Evolutionary conservation across 2,329 filamentous ascomycete genomes (phyloP), one percentile per base, ranked within the genome.

Genomic region (Hypoxylon sp.): DNA sequence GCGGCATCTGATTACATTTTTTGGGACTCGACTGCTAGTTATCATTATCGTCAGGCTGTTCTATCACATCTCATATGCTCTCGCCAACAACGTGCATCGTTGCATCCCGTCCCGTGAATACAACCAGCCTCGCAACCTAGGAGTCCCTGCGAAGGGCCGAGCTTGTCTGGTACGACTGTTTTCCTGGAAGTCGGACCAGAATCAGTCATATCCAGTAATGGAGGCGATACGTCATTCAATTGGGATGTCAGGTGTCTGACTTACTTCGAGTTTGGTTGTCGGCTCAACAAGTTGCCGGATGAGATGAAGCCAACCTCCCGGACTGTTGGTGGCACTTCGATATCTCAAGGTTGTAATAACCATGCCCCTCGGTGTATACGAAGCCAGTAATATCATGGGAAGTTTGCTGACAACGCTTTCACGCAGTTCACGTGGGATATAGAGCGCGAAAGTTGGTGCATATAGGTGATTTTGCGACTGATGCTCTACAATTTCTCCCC

Each of bases 1-100:
- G 3, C 11, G 11, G n/a, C 28, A 16, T 30, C 50, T 59, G 50
- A 59, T 50, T 49, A 48, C 44, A 58, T 28, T 4, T 4, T 12
- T 4, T 8, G 11, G 11, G n/a, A n/a, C n/a, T n/a, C 14, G 12
- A 38, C 26, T 16, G 44, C 61, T 16, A n/a, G n/a, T 9, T 40
- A 18, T 8, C 12, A n/a, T n/a, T 22, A 16, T 33, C 26, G n/a
- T 14, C 8, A n/a, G 28, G 28, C 18, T 54, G 18, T 48, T 46
- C 16, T 7, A 24, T 55, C 24, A 36, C 16, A 48, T 49, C 33
- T 50, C 51, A 45, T 44, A n/a, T 38, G 18, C 36, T 16, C 33
- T 14, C n/a, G 28, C 20, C 24, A 24, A 58, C 4, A 26, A 16
- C 24, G 7, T 42, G 30, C 16, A 20, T 32, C 5, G 48, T 53